Conservation (phyloP, 352 stramenopile genomes). For the Phytophthora lateralis region DNA sequence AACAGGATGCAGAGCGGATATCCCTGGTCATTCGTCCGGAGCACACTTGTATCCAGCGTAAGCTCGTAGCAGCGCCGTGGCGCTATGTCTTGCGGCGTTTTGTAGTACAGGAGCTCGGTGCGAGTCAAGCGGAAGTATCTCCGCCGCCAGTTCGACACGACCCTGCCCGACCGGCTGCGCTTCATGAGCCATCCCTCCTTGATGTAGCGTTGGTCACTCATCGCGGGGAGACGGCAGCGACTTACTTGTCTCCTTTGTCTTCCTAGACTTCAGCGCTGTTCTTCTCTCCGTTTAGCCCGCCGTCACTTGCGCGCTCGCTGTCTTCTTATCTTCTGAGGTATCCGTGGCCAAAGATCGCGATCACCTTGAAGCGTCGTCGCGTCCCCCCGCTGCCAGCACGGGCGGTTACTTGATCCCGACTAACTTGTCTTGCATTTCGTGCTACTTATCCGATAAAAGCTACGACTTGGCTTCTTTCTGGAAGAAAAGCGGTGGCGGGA, state of each 20-base stretch:
- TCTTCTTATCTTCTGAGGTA: constrained; percentile 20
- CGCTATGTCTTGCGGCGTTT: constrained; percentile 35
- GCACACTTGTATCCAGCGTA: constrained; percentile 60
- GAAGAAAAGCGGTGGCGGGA: constrained; percentile 56
- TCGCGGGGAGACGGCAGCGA: constrained; percentile 14
- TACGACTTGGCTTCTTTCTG: constrained; percentile 35
- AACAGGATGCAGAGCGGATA: constrained; percentile 63
- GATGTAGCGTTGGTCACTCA: constrained; percentile 46
- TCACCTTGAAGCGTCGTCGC: constrained; percentile 21
- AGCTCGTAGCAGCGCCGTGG: constrained; percentile 51
- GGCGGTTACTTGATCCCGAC: constrained; percentile 4
- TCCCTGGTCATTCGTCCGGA: constrained; percentile 68
- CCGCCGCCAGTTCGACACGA: constrained; percentile 58
- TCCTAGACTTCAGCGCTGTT: neutral
- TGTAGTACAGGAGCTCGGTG: constrained; percentile 69
- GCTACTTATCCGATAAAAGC: neutral
- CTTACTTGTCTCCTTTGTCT: constrained; percentile 8
- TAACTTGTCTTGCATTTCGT: neutral
- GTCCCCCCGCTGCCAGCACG: neutral
- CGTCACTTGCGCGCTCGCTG: constrained; percentile 3
- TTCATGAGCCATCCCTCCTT: constrained; percentile 81
- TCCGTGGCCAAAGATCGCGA: constrained; percentile 17
- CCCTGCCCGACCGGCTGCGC: constrained; percentile 45
- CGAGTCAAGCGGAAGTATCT: constrained; percentile 75
- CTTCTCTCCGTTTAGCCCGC: constrained; percentile 2